Percentiles rank a stretch among this genome's conserved stretches.
These are phyloP conservation scores for Scytalidium sp. DNA, from an alignment of 2,329 filamentous ascomycete species.

Conservation along the genomic window DNA sequence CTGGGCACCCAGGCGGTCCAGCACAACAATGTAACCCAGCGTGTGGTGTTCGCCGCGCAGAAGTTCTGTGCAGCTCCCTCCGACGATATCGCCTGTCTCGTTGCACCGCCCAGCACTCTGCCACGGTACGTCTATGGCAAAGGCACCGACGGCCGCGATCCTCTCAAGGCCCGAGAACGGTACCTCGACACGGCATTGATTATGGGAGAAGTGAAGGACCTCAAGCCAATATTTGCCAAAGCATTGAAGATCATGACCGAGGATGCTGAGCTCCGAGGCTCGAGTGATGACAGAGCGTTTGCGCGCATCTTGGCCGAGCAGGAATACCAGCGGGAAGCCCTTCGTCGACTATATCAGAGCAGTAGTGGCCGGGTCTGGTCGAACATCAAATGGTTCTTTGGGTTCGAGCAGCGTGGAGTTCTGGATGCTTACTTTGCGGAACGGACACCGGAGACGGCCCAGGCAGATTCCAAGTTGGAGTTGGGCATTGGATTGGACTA, in stretches of 20 bases:
- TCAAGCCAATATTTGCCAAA: not conserved
- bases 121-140: not conserved
- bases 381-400: not conserved
- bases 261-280: not conserved
- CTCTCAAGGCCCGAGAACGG: slow-evolving; percentile 7
- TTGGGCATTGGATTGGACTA: slow-evolving; percentile 14
- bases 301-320: not conserved
- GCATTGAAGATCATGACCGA: not conserved
- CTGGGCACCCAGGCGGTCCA: not conserved
- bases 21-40: not conserved
- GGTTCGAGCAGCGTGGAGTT: not conserved
- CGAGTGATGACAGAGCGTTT: not conserved
- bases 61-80: not conserved
- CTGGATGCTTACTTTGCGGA: not conserved
- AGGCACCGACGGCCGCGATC: not conserved
- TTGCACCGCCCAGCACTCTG: not conserved
- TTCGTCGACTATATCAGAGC: slow-evolving; percentile 3
- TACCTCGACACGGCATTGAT: slow-evolving; percentile 14
- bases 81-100: not conserved
- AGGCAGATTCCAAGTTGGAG: slow-evolving; percentile 1
- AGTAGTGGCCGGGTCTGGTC: slow-evolving; percentile 5
- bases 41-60: not conserved
- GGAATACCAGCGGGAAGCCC: not conserved
- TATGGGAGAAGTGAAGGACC: slow-evolving; percentile 9
- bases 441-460: not conserved